phyloP scores from a whole-genome alignment of 352 stramenopile species.

The Hyaloperonospora arabidopsidis region DNA sequence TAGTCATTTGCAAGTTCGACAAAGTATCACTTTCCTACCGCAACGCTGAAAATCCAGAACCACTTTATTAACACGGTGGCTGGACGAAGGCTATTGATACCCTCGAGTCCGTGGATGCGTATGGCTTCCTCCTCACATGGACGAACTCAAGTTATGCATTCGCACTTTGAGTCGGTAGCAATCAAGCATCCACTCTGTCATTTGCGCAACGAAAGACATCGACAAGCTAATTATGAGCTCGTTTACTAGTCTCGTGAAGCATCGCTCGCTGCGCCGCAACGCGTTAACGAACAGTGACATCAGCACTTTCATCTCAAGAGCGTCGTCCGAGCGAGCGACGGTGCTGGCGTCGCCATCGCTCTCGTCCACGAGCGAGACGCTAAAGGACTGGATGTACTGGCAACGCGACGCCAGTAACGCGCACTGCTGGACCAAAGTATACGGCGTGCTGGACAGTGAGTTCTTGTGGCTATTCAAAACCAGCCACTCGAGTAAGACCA shows the following conservation, averaged over 20 bases:
- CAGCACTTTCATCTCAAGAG: conserved; percentile 30
- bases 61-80: background rate
- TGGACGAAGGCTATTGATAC: conserved; percentile 3
- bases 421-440: conserved; percentile 78
- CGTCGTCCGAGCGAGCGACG: conserved; percentile 37
- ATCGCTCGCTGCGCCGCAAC: conserved; percentile 23
- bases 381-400: conserved; percentile 83
- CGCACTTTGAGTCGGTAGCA: conserved; percentile 14
- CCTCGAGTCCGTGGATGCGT: conserved; percentile 3
- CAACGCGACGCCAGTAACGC: conserved; percentile 58
- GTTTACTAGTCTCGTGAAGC: conserved; percentile 17
- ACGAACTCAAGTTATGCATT: conserved; percentile 6
- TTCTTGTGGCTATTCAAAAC: conserved; percentile 77
- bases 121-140: conserved; percentile 6
- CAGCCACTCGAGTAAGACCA: conserved; percentile 41
- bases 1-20: too few species aligned
- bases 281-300: conserved; percentile 26
- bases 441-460: conserved; percentile 68
- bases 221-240: conserved; percentile 5
- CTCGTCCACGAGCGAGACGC: conserved; percentile 27
- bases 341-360: conserved; percentile 32
- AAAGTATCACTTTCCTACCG: too few species aligned
- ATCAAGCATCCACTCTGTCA: background rate
- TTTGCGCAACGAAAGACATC: too few species aligned
- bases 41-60: too few species aligned